These are phyloP conservation scores for Phoma sp. DNA, from an alignment of 2,329 filamentous ascomycete genomes.

Conservation along the genomic window DNA sequence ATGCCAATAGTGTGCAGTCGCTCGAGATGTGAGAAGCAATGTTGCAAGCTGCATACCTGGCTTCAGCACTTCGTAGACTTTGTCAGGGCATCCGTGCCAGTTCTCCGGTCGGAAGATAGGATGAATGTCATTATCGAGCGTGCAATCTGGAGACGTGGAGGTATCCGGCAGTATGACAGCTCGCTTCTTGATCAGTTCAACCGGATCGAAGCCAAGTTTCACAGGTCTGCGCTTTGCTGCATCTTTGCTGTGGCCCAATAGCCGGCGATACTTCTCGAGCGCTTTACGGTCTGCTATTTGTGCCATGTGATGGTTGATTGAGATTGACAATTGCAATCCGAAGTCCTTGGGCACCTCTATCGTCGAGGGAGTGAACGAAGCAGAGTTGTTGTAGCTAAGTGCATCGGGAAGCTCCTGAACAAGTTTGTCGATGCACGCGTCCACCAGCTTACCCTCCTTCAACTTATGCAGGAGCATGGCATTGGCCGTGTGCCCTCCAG, in stretches of 20 bases:
- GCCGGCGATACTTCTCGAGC: slow-evolving; percentile 45
- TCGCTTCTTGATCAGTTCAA: slow-evolving; percentile 48
- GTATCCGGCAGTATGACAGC: slow-evolving; percentile 42
- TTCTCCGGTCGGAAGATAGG: slow-evolving; percentile 47
- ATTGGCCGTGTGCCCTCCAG: slow-evolving; percentile 34
- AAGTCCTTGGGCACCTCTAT: slow-evolving; percentile 49
- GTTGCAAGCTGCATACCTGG: slow-evolving; percentile 45
- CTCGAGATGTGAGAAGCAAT: slow-evolving; percentile 42
- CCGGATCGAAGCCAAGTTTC: slow-evolving; percentile 48
- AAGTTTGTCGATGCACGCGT: slow-evolving; percentile 46
- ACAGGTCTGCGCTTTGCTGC: slow-evolving; percentile 37
- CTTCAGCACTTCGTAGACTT: slow-evolving; percentile 47
- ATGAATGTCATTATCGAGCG: slow-evolving; percentile 46
- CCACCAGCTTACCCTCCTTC: slow-evolving; percentile 45
- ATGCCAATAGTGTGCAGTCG: slow-evolving; percentile 48
- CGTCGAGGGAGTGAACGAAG: slow-evolving; percentile 46
- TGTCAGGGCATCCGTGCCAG: slow-evolving; percentile 48
- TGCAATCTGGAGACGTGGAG: slow-evolving; percentile 27
- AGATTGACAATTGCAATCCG: slow-evolving; percentile 45
- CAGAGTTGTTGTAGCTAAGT: slow-evolving; percentile 42
- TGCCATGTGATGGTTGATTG: slow-evolving; percentile 48
- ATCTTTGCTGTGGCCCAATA: slow-evolving; percentile 45
- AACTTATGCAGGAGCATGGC: slow-evolving; percentile 42
- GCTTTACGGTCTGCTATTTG: slow-evolving; percentile 47
- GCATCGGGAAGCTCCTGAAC: slow-evolving; percentile 44